Conservation (phyloP, 2,329 filamentous ascomycete species). For the Nigrograna mackinnonii region DNA sequence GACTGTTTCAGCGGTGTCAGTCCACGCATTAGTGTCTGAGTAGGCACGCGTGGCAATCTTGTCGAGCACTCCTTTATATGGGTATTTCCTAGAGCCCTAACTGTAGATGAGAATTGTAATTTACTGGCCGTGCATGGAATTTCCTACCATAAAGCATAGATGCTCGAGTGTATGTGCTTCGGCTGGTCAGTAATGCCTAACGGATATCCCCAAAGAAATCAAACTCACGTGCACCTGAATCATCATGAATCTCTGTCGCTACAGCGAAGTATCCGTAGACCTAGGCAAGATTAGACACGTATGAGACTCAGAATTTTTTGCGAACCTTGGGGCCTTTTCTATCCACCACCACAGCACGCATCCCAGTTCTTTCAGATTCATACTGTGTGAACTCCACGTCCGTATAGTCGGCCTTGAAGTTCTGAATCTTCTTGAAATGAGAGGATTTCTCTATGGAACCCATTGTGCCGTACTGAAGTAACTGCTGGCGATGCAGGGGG, state of each 20-base stretch:
- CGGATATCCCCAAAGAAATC: no score
- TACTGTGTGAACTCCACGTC: conserved; percentile 90
- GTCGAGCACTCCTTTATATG: conserved; percentile 92
- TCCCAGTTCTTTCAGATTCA: conserved; percentile 91
- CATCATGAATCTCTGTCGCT: conserved; percentile 96
- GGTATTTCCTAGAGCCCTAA: conserved; percentile 87
- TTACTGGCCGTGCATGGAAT: conserved; percentile 38
- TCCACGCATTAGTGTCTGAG: conserved; percentile 95
- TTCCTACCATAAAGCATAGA: conserved; percentile 52
- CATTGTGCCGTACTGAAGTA: conserved; percentile 24
- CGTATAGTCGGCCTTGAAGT: conserved; percentile 88
- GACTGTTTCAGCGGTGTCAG: conserved; percentile 91
- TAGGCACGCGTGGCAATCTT: conserved; percentile 93
- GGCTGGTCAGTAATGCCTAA: conserved; percentile 10
- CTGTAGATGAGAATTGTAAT: conserved; percentile 53
- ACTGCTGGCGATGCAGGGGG: conserved; percentile 5
- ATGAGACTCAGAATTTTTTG: background rate
- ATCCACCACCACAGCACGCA: conserved; percentile 91
- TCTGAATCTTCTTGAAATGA: conserved; percentile 82
- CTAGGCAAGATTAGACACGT: conserved; percentile 5
- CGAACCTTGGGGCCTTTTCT: conserved; percentile 81
- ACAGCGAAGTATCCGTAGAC: conserved; percentile 92
- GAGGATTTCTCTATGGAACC: conserved; percentile 41
- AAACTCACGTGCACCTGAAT: conserved; percentile 75
- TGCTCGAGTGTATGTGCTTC: conserved; percentile 56